These are phyloP conservation scores for Cladosporium sphaerospermum DNA, from an alignment of 2,329 filamentous ascomycete species.

Conservation along the genomic window DNA sequence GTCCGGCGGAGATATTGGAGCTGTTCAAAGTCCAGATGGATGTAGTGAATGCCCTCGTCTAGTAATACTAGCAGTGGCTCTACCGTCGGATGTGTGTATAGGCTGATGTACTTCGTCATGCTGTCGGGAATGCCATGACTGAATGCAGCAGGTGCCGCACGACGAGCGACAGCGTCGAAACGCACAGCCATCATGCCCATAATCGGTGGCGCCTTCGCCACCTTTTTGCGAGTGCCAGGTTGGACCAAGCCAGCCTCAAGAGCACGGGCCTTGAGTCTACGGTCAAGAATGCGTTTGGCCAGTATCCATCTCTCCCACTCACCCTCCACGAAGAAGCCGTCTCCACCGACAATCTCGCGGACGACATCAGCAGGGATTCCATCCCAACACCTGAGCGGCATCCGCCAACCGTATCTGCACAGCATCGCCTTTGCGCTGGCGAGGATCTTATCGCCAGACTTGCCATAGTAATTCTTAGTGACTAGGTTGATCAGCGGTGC, in stretches of 20 bases:
- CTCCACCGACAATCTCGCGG: conserved; percentile 53
- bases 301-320: conserved; percentile 55
- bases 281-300: conserved; percentile 48
- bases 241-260: conserved; percentile 44
- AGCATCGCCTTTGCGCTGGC: conserved; percentile 54
- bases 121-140: conserved; percentile 36
- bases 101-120: conserved; percentile 43
- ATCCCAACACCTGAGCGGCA: conserved; percentile 51
- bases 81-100: conserved; percentile 50
- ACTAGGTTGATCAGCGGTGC: conserved; percentile 47
- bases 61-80: conserved; percentile 50
- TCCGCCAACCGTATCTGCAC: conserved; percentile 51
- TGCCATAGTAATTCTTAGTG: conserved; percentile 51
- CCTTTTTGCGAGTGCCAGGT: conserved; percentile 35
- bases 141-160: conserved; percentile 18
- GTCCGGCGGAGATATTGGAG: conserved; percentile 48
- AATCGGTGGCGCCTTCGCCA: conserved; percentile 43
- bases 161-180: conserved; percentile 48
- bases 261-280: conserved; percentile 42
- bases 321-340: conserved; percentile 52
- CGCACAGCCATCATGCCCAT: conserved; percentile 46
- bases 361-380: conserved; percentile 52
- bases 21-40: conserved; percentile 54
- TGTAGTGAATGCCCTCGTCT: conserved; percentile 55
- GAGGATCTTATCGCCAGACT: conserved; percentile 49